Base-by-base conservation (phyloP, 1,284 basidiomycete genomes). In the Ustilago bromivora region DNA sequence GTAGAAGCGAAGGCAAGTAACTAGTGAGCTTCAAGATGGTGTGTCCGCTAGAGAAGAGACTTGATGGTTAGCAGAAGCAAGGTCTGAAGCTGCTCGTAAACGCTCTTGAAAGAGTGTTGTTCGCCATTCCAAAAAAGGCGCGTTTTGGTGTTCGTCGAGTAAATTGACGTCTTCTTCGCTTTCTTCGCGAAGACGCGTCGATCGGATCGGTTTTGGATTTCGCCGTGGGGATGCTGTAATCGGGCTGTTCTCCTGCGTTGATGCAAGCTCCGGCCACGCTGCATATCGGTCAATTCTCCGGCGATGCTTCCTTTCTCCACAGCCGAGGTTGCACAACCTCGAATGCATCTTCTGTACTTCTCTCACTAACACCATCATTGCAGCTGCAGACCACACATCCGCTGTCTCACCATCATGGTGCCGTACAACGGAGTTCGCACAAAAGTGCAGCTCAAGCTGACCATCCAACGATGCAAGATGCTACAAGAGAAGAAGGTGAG, bases 401-500 rank as follows among this genome's bases (percentile, higher is more conserved):
- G 13, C 13, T 15, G 40, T 17, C 17, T 6, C 9, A 6, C 12
- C 41, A 53, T 11, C 15, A 84, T 84, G 83, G 71, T 71, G 23
- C 81, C 82, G 5, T 84, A 82, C 79, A 76, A 80, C 47, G 61
- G 71, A 19, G 68, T 79, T 28, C 80, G 81, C 58, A 82, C 82
- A 51, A 79, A 80, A 61, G 80, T 85, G 66, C 83, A 87, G 79
- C 86, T 86, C 78, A 95, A 94, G 74, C 90, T 98, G 55, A 93
- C 95, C 3, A 92, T 96, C 35, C 95, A 98, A 87, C 91, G 96
- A 7, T 89, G 97, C 60, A 90, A 94, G 60, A 94, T 93, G 38
- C 88, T 97, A 3, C 94, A 96, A 83, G 93, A 95, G 88, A 98
- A 98, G 90, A 95, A 93, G 68, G 79, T 74, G 40, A 2, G 84